Percentiles rank a stretch among this genome's conserved stretches.
Evolutionary conservation across 305 asterid species (phyloP).

Genomic region (Fraxinus latifolia): DNA sequence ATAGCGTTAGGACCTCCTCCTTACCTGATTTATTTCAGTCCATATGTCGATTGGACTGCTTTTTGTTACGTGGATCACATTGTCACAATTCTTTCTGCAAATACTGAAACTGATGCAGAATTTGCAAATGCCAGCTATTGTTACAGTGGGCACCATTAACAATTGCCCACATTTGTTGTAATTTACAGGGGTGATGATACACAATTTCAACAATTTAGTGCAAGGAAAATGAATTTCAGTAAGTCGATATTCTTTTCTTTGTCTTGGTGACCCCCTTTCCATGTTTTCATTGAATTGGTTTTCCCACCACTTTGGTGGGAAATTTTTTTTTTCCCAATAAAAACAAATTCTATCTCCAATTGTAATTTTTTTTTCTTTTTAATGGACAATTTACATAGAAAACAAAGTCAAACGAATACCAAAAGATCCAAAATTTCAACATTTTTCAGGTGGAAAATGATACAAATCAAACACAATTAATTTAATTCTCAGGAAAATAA

Average conservation of each 20-base stretch:
- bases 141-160: background rate
- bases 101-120: conserved; percentile 20
- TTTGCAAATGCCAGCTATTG: conserved; percentile 10
- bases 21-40: conserved; percentile 26
- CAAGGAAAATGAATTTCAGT: background rate
- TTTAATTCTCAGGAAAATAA: no score
- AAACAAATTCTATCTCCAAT: no score
- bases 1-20: conserved; percentile 45
- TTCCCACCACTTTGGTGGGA: no score
- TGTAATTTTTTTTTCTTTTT: no score
- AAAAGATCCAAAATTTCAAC: no score
- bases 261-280: background rate
- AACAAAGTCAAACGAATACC: no score
- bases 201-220: background rate
- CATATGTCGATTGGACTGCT: conserved; percentile 9
- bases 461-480: no score
- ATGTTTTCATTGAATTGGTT: no score
- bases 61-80: background rate
- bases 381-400: no score
- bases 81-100: background rate
- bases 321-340: no score
- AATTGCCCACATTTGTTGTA: background rate
- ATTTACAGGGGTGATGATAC: background rate
- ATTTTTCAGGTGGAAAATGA: no score
- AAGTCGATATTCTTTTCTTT: background rate